Base-by-base conservation (phyloP, 1,284 basidiomycete genomes). In the Ganoderma multipileum region DNA sequence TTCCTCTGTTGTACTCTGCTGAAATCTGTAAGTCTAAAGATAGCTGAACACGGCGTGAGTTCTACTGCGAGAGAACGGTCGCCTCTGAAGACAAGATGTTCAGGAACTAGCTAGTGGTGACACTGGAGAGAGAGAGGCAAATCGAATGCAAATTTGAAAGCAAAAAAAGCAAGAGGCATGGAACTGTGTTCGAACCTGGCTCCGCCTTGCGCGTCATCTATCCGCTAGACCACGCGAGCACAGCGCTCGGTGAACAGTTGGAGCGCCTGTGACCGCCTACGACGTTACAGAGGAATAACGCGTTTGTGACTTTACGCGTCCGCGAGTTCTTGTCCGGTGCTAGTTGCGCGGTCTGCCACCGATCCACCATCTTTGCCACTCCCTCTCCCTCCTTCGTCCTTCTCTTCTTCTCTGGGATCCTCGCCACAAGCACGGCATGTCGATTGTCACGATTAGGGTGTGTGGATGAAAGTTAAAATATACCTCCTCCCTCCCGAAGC, bases 381-480 rank as follows among this genome's bases (percentile, higher is more conserved):
- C 23, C 0, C 20, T 3, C 36, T 42, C 7, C 36, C 16, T 44
- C 23, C 30, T 12, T 28, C 39, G 23, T 14, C 33, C 52, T 16
- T 28, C n/a, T 41, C 50, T 5, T n/a, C 26, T 28, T 61, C 57
- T 9, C 42, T 60, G 20, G 7, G n/a, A 7, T 28, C 59, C 39
- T 28, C 28, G 39, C 47, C 41, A 2, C 11, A 18, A 20, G 0
- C 23, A 4, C 11, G 12, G 42, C 14, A 90, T 88, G 87, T 91
- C 91, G 58, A 89, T 91, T 74, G 90, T 92, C 64, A 90, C 90
- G 11, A 92, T 92, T 39, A 82, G 91, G 52, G 70, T 75, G 61
- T 23, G 72, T 62, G 12, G 20, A 26, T 23, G 7, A 36, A n/a
- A 12, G 18, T 30, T 23, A 8, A 36, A n/a, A 58, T 11, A 38